phyloP scores from a whole-genome alignment of 2,329 filamentous ascomycete genomes.

The Teratosphaeria viscida region DNA sequence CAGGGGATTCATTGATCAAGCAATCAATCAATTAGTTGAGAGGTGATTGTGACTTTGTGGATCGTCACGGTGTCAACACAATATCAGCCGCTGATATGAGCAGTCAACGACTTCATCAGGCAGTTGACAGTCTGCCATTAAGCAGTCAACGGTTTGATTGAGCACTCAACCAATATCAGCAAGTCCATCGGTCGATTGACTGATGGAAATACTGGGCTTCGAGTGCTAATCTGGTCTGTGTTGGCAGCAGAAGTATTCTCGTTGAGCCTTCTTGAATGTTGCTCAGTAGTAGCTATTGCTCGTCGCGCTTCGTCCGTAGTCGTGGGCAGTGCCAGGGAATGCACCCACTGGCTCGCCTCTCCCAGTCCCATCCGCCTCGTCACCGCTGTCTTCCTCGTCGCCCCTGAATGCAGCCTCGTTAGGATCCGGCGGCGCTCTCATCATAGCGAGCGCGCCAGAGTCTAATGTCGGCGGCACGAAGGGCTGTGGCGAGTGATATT shows the following conservation, averaged over 20 bases:
- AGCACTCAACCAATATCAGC: no score
- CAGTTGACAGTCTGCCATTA: background rate
- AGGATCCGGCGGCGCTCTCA: constrained; percentile 47
- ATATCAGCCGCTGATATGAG: no score
- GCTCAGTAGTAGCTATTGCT: constrained; percentile 22
- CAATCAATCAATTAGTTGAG: background rate
- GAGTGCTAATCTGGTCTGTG: background rate
- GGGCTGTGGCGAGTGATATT: constrained; percentile 64
- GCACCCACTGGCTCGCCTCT: constrained; percentile 34
- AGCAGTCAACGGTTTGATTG: background rate
- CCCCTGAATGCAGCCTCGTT: constrained; percentile 34
- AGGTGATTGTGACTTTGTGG: background rate
- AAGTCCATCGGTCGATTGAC: no score
- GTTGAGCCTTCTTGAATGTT: background rate
- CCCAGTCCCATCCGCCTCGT: constrained; percentile 24
- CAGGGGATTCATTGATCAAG: background rate
- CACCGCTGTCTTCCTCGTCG: constrained; percentile 37
- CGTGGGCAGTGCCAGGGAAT: constrained; percentile 37
- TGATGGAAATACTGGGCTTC: background rate
- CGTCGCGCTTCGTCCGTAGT: constrained; percentile 20
- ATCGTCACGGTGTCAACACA: no score
- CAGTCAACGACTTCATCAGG: no score
- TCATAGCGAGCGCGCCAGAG: constrained; percentile 47
- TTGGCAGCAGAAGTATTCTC: background rate
- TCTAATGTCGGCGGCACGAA: constrained; percentile 59